Evolutionary conservation across 2,329 filamentous ascomycete genomes (phyloP), one percentile per base, ranked within the genome.

Genomic region (Metarhizium anisopliae): DNA sequence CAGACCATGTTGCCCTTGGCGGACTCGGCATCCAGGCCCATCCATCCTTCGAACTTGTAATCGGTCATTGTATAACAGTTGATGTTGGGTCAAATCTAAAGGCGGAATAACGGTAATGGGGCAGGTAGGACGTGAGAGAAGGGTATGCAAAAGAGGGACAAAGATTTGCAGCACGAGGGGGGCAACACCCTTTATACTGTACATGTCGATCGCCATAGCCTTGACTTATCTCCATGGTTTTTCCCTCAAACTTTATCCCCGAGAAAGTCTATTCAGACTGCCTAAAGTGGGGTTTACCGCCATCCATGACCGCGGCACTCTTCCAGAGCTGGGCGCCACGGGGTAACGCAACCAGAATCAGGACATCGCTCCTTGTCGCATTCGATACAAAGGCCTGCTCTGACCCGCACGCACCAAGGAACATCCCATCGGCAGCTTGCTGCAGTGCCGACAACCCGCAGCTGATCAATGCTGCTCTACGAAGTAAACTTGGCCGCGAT

Each of bases 1-100:
- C 79, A 81, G 36, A 72, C 65, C 78, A 82, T 80, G 54, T 81
- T 79, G 54, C 78, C 78, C 5, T 80, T 65, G 58, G 64, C 70
- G 20, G 74, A 65, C 2, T 70, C 68, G 13, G 69, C 61, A 55
- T 69, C 67, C 49, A 73, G 66, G 60, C 75, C 78, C 50, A 80
- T 60, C 78, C 78, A 81, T 47, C 78, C 77, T 61, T 79, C 68
- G 57, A 80, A 80, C 64, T 75, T 77, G 64, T 74, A 72, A 57
- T 72, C 67, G 45, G 64, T 67, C 8, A 66, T 53, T 59, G 69
- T 66, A 58, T 60, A 67, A 49, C 47, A 32, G 38, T 13, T 40
- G 14, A 11, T 5, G 25, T 40, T 14, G 14, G 2, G 13, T 40
- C 8, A 11, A 40, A 40, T 40, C 14, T 16, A 11, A 40, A 40